Base-by-base conservation (phyloP, 129 eudicot genomes). In the Arctium lappa region DNA sequence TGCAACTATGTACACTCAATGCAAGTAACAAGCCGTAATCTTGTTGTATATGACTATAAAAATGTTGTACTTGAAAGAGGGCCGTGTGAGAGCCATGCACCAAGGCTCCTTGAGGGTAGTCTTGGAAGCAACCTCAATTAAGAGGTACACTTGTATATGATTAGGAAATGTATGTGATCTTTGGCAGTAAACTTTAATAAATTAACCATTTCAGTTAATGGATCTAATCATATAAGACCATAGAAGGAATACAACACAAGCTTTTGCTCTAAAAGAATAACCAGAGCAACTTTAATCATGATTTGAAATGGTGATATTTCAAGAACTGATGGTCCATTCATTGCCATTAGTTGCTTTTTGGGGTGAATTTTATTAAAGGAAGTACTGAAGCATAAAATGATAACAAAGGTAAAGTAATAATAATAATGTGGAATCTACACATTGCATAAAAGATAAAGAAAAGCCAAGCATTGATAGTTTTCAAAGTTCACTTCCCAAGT, bases 341-440 rank as follows among this genome's bases (percentile, higher is more conserved):
- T 79, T 79, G 87, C 83, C 84, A 84, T 84, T 84, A 79, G 84
- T 79, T 84, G 87, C 87, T 84, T 84, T 84, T 69, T 79, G 73
- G 87, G 80, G 74, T 82, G 80, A 84, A 22, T 81, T 81, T 84
- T 77, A 79, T 84, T 84, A 84, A 84, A 84, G 87, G 84, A 79
- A 73, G 87, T 84, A 84, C 87, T 84, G 87, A 84, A 84, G 87
- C 87, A 84, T 84, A 84, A 84, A 79, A 84, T 83, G 82, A 83
- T 79, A 84, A 84, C 87, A 84, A 84, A 84, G 87, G 87, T 84
- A 84, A 84, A 84, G 87, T 79, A 84, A 74, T 84, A 84, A 74
- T 84, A 84, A 84, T 84, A 60, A 84, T 72, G 79, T 84, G 87
- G 87, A 84, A 84, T 84, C 87, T 84, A 84, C 87, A 84, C 87